Base-by-base conservation (phyloP, 2,329 filamentous ascomycete genomes). In the Dactylellina parvicollis region DNA sequence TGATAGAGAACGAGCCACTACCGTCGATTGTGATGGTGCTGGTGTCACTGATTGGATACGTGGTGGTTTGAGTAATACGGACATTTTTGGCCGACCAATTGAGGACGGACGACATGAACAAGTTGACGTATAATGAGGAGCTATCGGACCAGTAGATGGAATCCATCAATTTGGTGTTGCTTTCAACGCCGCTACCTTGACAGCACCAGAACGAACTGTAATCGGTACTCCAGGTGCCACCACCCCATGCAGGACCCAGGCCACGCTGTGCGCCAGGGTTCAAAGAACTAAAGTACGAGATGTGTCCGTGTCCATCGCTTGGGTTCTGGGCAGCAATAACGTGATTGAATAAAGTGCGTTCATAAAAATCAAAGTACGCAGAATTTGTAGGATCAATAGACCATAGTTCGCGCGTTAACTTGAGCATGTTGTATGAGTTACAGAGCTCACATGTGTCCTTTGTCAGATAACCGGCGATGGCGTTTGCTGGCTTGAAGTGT, bases 361-460 rank as follows among this genome's bases (percentile, higher is more conserved):
- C 85, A 76, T 86, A 86, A 75, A 81, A 86, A 78, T 86, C 84
- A 74, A 86, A 85, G 77, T 85, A 85, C 0, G 79, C 77, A 1
- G 82, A 77, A 16, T 79, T 79, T 0, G 74, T 78, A 0, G 83
- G 83, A 26, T 83, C 79, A 30, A 82, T 77, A 1, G 80, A 78
- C 82, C 82, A 86, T 3, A 86, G 80, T 61, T 86, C 84, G 0
- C 84, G 81, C 0, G 85, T 85, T 34, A 86, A 78, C 76, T 86
- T 86, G 47, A 86, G 82, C 85, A 86, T 86, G 75, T 86, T 86
- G 77, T 86, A 85, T 0, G 83, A 84, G 77, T 86, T 86, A 78
- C 85, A 86, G 1, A 81, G 81, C 77, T 86, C 85, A 46, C 81
- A 82, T 0, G 84, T 85, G 76, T 86, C 85, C 0, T 78, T 76